Evolutionary conservation across 768 basidiomycete genomes (phyloP), one percentile per base, ranked within the genome.

Genomic region (Xerocomus potaroensis): DNA sequence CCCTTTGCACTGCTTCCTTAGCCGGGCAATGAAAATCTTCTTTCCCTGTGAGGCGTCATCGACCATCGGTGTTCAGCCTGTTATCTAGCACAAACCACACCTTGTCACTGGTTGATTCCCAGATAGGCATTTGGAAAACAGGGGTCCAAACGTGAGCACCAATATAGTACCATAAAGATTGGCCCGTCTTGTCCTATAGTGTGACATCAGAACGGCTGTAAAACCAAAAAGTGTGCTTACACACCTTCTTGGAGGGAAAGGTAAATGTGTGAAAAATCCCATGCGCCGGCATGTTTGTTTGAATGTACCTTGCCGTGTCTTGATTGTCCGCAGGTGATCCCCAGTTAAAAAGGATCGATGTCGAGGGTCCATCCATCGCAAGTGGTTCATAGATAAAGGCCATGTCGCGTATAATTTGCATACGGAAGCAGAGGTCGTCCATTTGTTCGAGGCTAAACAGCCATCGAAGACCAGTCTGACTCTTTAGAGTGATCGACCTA

Each of bases 311-410:
- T 23, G 51, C 47, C 3, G 73, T 59, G 1, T 48, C 57, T 30
- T 61, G 55, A 34, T 75, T 76, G 23, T 59, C 65, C 14, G 54
- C 41, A 8, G 48, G 47, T 5, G 60, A 59, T 16, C 76, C 74
- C 79, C 80, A 84, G 50, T 80, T 79, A 33, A 83, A 66, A 21
- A 82, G 49, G 51, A 76, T 72, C 5, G 76, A 71, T 2, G 55
- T 60, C 4, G 55, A 55, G 8, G 69, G 64, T 1, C 66, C 71
- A 41, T 84, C 81, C 32, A 81, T 66, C 21, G 78, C 66, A 26
- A 82, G 65, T 0, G 83, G 83, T 47, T 80, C 76, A 40, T 77
- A 72, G 8, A 82, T 32, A 49, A 82, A 83, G 0, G 73, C 78
- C 52, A 74, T 57, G 8, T 70, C 50, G 2, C 43, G 45, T 8